Evolutionary conservation across 768 basidiomycete species (phyloP).

Genomic region (Cystobasidium ongulense): DNA sequence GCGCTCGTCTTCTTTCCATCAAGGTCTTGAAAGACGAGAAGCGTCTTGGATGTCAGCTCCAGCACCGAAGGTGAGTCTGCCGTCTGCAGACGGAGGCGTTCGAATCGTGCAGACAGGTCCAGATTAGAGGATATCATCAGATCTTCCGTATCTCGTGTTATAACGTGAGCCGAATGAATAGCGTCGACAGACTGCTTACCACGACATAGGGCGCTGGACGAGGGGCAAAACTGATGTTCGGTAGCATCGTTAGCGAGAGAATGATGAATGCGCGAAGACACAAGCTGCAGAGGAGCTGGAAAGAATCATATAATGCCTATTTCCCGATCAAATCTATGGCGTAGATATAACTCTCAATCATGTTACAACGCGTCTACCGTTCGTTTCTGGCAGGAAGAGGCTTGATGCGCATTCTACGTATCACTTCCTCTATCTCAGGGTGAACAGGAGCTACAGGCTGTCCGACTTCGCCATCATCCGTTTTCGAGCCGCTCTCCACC

Average conservation of each 20-base stretch:
- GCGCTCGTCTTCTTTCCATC: not conserved
- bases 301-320: too few species aligned
- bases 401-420: not conserved
- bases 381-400: not conserved
- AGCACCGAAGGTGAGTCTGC: not conserved
- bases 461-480: not conserved
- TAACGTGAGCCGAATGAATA: too few species aligned
- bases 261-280: not conserved
- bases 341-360: not conserved
- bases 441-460: not conserved
- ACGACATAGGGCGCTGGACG: slow-evolving; percentile 8
- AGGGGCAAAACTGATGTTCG: not conserved
- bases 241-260: not conserved
- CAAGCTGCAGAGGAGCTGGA: too few species aligned
- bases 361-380: not conserved
- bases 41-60: not conserved
- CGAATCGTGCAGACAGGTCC: not conserved
- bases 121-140: not conserved
- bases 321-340: not conserved
- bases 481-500: not conserved
- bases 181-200: not conserved
- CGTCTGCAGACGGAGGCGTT: not conserved
- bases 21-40: slow-evolving; percentile 17
- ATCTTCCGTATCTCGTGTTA: not conserved
- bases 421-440: not conserved